phyloP scores from a whole-genome alignment of 768 basidiomycete genomes.

The Leccinellum rugosiceps region DNA sequence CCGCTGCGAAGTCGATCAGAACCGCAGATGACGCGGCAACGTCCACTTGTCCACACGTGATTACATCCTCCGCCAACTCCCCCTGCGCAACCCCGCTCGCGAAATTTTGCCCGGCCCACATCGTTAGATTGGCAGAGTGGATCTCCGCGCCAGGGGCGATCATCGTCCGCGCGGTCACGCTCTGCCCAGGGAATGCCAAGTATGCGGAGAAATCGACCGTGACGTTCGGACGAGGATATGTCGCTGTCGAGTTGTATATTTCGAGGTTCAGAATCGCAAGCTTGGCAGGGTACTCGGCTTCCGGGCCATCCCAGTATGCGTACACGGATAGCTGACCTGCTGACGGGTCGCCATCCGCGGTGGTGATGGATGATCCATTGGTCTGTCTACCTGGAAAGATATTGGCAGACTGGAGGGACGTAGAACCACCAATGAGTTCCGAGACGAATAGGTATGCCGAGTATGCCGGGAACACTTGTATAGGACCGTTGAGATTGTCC shows the following conservation, averaged over 20 bases:
- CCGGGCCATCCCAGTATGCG: constrained; percentile 44
- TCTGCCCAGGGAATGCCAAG: constrained; percentile 24
- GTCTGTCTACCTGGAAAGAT: constrained; percentile 49
- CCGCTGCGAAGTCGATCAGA: constrained; percentile 23
- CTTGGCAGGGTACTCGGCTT: constrained; percentile 39
- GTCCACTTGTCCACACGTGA: constrained; percentile 31
- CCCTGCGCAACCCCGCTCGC: constrained; percentile 39
- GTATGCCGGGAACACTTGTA: constrained; percentile 53
- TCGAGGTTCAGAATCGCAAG: constrained; percentile 49
- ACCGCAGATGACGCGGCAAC: constrained; percentile 39
- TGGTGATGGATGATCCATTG: constrained; percentile 52
- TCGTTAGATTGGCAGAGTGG: constrained; percentile 40
- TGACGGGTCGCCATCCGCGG: constrained; percentile 46
- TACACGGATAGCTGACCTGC: constrained; percentile 48
- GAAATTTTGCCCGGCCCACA: constrained; percentile 51
- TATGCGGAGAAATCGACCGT: constrained; percentile 48
- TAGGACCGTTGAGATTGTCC: constrained; percentile 45
- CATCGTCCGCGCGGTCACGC: constrained; percentile 39
- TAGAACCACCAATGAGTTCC: constrained; percentile 46
- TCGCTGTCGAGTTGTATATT: constrained; percentile 48
- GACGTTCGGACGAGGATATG: constrained; percentile 37
- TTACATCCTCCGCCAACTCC: constrained; percentile 37
- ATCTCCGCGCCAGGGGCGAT: constrained; percentile 49
- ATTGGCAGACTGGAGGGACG: constrained; percentile 43
- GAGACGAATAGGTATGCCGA: constrained; percentile 48